These are phyloP conservation scores for Uronychia binucleata DNA, from an alignment of 73 alveolate genomes.

Conservation along the genomic window DNA sequence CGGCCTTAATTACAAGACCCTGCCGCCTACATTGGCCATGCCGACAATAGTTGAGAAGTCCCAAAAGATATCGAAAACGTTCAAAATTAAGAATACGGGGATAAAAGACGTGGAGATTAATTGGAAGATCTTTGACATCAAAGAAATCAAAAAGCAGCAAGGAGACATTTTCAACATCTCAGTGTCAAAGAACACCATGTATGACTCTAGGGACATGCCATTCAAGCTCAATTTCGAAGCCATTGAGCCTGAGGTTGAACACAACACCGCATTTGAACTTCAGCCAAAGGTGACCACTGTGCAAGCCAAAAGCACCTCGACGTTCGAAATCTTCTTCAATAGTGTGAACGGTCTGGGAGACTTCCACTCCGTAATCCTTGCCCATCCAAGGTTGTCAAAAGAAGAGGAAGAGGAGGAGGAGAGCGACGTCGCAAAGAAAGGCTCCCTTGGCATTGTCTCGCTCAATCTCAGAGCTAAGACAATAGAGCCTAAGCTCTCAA, in stretches of 20 bases:
- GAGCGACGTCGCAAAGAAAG: conserved; percentile 20
- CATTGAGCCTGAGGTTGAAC: conserved; percentile 67
- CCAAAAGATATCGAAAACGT: conserved; percentile 59
- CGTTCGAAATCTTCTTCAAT: conserved; percentile 54
- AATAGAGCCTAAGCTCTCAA: conserved; percentile 60
- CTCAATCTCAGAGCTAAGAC: conserved; percentile 60
- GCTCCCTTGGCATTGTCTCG: conserved; percentile 69
- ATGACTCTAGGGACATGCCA: conserved; percentile 62
- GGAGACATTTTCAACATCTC: conserved; percentile 35
- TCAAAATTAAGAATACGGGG: conserved; percentile 83
- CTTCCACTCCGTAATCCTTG: conserved; percentile 67
- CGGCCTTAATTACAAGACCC: conserved; percentile 77
- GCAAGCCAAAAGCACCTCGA: conserved; percentile 51
- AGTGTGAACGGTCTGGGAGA: conserved; percentile 58
- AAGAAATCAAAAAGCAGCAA: conserved; percentile 18
- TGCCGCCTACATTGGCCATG: conserved; percentile 76
- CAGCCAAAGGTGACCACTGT: conserved; percentile 38
- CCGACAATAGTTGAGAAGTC: conserved; percentile 71
- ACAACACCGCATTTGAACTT: conserved; percentile 55
- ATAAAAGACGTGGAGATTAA: conserved; percentile 68
- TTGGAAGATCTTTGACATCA: conserved; percentile 73
- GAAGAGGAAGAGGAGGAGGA: conserved; percentile 8
- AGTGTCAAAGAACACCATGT: conserved; percentile 44
- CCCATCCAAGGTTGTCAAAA: conserved; percentile 61
- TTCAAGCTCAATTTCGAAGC: conserved; percentile 63